Conservation (phyloP, 2,329 filamentous ascomycete species). For the Alternaria infectoria region DNA sequence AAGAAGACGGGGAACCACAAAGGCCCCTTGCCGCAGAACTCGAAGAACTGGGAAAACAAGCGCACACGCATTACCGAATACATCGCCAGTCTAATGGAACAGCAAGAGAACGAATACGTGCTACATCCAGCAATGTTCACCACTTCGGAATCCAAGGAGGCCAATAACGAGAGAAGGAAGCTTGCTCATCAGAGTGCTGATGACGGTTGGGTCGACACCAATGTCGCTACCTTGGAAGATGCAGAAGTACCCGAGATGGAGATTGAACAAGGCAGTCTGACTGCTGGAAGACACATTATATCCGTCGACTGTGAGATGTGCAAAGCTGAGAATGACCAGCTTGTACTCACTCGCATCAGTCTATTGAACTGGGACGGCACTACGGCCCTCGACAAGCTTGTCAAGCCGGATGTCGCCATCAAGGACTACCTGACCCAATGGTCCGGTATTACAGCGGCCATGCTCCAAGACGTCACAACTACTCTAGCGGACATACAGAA, state of each 20-base stretch:
- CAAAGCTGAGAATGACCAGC: conserved; percentile 78
- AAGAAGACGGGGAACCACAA: conserved; percentile 50
- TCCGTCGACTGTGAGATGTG: conserved; percentile 98
- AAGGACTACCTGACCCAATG: conserved; percentile 87
- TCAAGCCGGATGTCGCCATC: conserved; percentile 88
- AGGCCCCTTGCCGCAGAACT: conserved; percentile 65
- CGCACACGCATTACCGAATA: conserved; percentile 84
- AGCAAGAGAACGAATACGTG: conserved; percentile 82
- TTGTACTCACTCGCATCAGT: conserved; percentile 87
- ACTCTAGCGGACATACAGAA: conserved; percentile 82
- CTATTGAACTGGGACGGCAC: conserved; percentile 84
- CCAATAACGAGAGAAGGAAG: conserved; percentile 61
- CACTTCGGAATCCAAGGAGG: conserved; percentile 61
- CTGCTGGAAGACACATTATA: conserved; percentile 77
- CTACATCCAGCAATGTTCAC: conserved; percentile 79
- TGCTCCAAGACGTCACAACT: conserved; percentile 83
- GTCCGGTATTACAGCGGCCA: conserved; percentile 89
- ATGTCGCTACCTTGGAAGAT: conserved; percentile 69
- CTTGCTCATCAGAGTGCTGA: conserved; percentile 55
- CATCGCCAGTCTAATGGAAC: conserved; percentile 72
- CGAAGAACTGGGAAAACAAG: conserved; percentile 73
- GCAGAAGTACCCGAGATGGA: conserved; percentile 71
- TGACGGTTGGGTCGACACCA: conserved; percentile 83
- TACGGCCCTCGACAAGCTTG: conserved; percentile 84
- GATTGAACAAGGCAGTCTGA: conserved; percentile 81